phyloP scores from a whole-genome alignment of 768 basidiomycete species.

The Botryobasidium botryosum region DNA sequence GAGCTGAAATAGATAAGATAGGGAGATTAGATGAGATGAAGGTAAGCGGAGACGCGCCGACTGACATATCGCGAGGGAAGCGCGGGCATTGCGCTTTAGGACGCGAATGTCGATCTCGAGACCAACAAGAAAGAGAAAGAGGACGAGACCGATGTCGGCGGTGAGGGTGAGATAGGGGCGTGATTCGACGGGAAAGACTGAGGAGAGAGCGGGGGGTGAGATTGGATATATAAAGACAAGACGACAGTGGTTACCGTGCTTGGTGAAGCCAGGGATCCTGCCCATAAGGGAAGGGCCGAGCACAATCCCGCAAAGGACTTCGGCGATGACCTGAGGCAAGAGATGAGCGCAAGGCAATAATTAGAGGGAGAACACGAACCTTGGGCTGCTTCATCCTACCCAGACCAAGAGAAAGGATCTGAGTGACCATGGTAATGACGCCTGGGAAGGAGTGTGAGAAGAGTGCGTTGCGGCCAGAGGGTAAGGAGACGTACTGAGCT shows the following conservation, averaged over 20 bases:
- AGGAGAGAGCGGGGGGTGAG: too few relatives aligned
- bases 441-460: constrained; percentile 24
- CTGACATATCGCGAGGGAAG: too few relatives aligned
- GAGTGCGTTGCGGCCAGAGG: background rate
- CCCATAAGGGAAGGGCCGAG: constrained; percentile 58
- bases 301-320: constrained; percentile 79
- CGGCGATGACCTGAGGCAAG: constrained; percentile 47
- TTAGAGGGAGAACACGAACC: too few relatives aligned
- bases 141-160: constrained; percentile 15
- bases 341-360: background rate
- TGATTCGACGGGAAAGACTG: constrained; percentile 2
- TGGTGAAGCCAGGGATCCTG: constrained; percentile 74
- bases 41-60: too few relatives aligned
- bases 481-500: constrained; percentile 25
- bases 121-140: constrained; percentile 87
- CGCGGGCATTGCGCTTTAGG: constrained; percentile 39
- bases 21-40: constrained; percentile 2
- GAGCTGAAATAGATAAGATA: constrained; percentile 36
- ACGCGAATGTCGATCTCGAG: constrained; percentile 55
- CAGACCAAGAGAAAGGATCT: constrained; percentile 52
- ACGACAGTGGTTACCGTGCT: constrained; percentile 61
- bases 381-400: constrained; percentile 73
- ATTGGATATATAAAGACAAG: constrained; percentile 59
- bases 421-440: constrained; percentile 67
- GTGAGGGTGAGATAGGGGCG: background rate